These are phyloP conservation scores for Teratosphaeria destructans DNA, from an alignment of 2,329 filamentous ascomycete genomes.

Conservation along the genomic window DNA sequence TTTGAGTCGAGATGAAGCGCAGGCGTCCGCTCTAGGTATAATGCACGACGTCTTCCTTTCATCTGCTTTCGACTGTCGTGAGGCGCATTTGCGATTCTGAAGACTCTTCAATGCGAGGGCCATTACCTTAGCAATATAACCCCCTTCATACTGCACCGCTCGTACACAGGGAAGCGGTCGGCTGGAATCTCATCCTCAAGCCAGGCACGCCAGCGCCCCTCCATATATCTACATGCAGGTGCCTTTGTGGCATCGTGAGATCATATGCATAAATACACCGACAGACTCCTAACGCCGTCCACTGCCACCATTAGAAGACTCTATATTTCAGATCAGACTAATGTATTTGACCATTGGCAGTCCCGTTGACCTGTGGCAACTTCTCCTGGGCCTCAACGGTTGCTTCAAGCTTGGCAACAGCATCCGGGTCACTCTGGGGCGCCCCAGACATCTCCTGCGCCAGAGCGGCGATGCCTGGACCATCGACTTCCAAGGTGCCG, in stretches of 20 bases:
- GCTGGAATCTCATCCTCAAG: background rate
- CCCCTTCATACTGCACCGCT: too few species aligned
- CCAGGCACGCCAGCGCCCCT: background rate
- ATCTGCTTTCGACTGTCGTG: background rate
- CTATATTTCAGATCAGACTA: background rate
- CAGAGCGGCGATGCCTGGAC: slow-evolving; percentile 14
- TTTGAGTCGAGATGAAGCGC: background rate
- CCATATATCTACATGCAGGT: background rate
- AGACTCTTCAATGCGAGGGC: too few species aligned
- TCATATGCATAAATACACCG: background rate
- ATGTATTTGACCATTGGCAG: background rate
- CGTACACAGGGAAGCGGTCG: too few species aligned
- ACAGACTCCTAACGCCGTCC: background rate
- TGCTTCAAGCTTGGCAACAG: slow-evolving; percentile 21
- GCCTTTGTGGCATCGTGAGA: background rate
- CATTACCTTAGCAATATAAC: too few species aligned
- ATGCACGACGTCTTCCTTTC: background rate
- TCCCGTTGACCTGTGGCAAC: background rate
- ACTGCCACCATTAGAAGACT: background rate
- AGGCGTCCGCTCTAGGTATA: background rate
- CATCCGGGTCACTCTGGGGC: slow-evolving; percentile 21
- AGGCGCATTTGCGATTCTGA: background rate
- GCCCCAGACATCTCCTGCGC: slow-evolving; percentile 20
- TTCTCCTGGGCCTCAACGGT: slow-evolving; percentile 12
- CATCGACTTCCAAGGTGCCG: slow-evolving; percentile 19